Conservation (phyloP, 2,329 filamentous ascomycete genomes). For the Diaporthe sp. region DNA sequence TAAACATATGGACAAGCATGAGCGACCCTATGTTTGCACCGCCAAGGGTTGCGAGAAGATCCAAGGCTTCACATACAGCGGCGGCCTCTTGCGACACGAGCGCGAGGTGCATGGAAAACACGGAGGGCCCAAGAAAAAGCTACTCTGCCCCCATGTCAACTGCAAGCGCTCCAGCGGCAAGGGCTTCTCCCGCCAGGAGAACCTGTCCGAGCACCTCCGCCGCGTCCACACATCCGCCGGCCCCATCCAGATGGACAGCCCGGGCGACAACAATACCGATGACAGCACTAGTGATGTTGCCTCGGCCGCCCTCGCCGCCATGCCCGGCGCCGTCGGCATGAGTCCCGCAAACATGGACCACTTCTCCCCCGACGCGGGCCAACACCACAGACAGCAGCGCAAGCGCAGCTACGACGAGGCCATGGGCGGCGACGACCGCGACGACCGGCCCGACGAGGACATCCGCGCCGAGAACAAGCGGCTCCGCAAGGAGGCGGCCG, state of each 20-base stretch:
- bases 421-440: background rate
- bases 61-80: slow-evolving; percentile 94
- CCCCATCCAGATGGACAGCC: slow-evolving; percentile 37
- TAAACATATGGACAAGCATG: slow-evolving; percentile 99
- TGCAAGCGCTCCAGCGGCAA: slow-evolving; percentile 92
- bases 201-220: slow-evolving; percentile 91
- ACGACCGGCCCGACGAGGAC: slow-evolving; percentile 51
- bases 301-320: slow-evolving; percentile 37
- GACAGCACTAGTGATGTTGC: slow-evolving; percentile 59
- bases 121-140: slow-evolving; percentile 85
- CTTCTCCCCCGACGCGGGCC: slow-evolving; percentile 42
- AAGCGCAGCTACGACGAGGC: slow-evolving; percentile 52
- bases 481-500: slow-evolving; percentile 72
- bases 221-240: slow-evolving; percentile 76
- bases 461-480: slow-evolving; percentile 75
- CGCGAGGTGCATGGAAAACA: slow-evolving; percentile 94
- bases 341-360: slow-evolving; percentile 16
- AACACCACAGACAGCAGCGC: slow-evolving; percentile 46
- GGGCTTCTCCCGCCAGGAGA: slow-evolving; percentile 93
- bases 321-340: background rate
- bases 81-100: slow-evolving; percentile 88
- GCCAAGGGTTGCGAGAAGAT: slow-evolving; percentile 89
- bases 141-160: slow-evolving; percentile 86
- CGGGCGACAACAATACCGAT: slow-evolving; percentile 52
- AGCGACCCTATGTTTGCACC: slow-evolving; percentile 88